Evolutionary conservation across 176 grass and related monocot genomes (phyloP).

Genomic region (Zea luxurians): DNA sequence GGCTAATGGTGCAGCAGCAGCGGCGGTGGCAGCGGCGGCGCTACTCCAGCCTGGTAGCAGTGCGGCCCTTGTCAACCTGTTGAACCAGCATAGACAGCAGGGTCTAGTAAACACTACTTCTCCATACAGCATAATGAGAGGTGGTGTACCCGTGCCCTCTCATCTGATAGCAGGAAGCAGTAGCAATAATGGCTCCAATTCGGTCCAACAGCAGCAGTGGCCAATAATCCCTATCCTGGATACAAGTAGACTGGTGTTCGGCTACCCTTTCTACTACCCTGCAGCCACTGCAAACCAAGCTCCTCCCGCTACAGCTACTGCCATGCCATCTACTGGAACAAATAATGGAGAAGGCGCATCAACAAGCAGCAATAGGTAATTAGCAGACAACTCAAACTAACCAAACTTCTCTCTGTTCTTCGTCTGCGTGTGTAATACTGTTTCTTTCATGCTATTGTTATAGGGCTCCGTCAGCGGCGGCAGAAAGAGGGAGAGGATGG

Average conservation of each 20-base stretch:
- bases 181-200: background rate
- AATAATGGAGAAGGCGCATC: constrained; percentile 33
- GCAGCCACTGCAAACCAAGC: constrained; percentile 1
- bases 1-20: background rate
- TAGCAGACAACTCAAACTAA: background rate
- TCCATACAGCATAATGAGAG: background rate
- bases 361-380: constrained; percentile 23
- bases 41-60: background rate
- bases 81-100: background rate
- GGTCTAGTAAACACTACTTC: background rate
- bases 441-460: background rate
- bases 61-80: constrained; percentile 16
- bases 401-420: background rate
- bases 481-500: background rate
- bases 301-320: constrained; percentile 3
- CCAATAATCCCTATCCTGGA: background rate
- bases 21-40: too few relatives aligned
- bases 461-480: background rate
- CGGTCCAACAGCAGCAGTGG: background rate
- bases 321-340: constrained; percentile 13
- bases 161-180: constrained; percentile 37
- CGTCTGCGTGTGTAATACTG: background rate
- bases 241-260: constrained; percentile 24
- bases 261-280: background rate
- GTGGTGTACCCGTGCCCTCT: constrained; percentile 20